Conservation (phyloP, 1,284 basidiomycete genomes). For the Microbotryum lychnidis-dioicae region DNA sequence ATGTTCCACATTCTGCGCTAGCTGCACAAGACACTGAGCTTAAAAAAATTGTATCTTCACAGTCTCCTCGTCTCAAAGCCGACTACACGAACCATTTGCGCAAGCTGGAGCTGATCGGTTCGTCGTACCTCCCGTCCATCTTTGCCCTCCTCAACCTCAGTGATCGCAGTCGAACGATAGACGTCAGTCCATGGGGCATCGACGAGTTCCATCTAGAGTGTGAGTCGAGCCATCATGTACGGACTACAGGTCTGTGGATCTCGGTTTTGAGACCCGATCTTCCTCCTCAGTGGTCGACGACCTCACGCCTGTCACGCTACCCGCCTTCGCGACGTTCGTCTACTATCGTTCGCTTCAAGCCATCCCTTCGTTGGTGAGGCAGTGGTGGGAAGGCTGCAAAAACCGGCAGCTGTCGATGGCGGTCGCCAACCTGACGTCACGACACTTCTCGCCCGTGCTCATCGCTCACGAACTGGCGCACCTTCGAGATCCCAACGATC, state of each 20-base stretch:
- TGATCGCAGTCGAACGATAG: slow-evolving; percentile 55
- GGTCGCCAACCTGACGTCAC: slow-evolving; percentile 69
- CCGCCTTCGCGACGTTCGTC: slow-evolving; percentile 73
- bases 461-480: slow-evolving; percentile 72
- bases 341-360: slow-evolving; percentile 76
- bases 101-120: slow-evolving; percentile 55
- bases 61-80: slow-evolving; percentile 72
- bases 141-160: slow-evolving; percentile 61
- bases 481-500: slow-evolving; percentile 56
- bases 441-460: slow-evolving; percentile 84
- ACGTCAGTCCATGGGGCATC: slow-evolving; percentile 70
- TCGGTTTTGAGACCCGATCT: slow-evolving; percentile 30
- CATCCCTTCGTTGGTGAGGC: slow-evolving; percentile 71
- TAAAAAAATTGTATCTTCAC: not conserved
- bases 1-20: slow-evolving; percentile 15
- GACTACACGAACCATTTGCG: slow-evolving; percentile 80
- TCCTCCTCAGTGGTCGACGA: slow-evolving; percentile 37
- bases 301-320: slow-evolving; percentile 43
- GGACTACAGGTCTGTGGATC: not conserved
- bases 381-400: slow-evolving; percentile 78
- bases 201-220: slow-evolving; percentile 77
- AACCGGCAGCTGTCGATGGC: slow-evolving; percentile 75
- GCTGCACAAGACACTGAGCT: slow-evolving; percentile 3
- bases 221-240: slow-evolving; percentile 47
- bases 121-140: slow-evolving; percentile 64